Base-by-base conservation (phyloP, 208 protist genomes). In the Leishmania arabica region DNA sequence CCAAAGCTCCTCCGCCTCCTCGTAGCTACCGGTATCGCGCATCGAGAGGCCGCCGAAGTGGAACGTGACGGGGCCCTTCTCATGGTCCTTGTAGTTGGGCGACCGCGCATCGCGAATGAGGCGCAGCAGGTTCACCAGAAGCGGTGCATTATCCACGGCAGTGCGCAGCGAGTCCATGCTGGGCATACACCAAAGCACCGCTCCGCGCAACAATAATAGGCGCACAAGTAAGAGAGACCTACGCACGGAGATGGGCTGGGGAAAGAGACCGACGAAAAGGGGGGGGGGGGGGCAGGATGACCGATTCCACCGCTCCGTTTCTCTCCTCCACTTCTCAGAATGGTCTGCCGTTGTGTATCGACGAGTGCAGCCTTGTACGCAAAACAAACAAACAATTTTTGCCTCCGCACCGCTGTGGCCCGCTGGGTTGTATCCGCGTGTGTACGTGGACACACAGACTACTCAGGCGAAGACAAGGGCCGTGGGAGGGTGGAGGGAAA, bases 31-130 rank as follows among this genome's bases (percentile, higher is more conserved):
- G 7, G 75, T 80, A 78, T 90, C 89, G 15, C 75, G 53, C 78
- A 89, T 88, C 65, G 49, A 66, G 19, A 92, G 76, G 27, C 87
- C 89, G 40, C 81, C 87, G 77, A 92, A 91, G 66, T 84, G 70
- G 78, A 92, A 87, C 0, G 78, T 80, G 42, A 80, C 80, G 4
- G 79, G 78, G 11, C 81, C 80, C 19, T 77, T 83, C 37, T 81
- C 81, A 74, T 83, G 77, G 70, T 86, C 78, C 53, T 84, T 72
- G 82, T 75, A 87, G 75, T 84, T 80, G 34, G 79, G 75, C 3
- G 86, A 84, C 60, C 83, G 85, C 17, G 84, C 80, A 74, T 92
- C 69, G 70, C 89, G 89, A 47, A 92, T 88, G 64, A 92, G 75
- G 53, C 87, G 84, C 62, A 91, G 78, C 7, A 91, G 58, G 68